Evolutionary conservation across 441 rosid species (phyloP).

Genomic region (Hypseocharis bilobata): DNA sequence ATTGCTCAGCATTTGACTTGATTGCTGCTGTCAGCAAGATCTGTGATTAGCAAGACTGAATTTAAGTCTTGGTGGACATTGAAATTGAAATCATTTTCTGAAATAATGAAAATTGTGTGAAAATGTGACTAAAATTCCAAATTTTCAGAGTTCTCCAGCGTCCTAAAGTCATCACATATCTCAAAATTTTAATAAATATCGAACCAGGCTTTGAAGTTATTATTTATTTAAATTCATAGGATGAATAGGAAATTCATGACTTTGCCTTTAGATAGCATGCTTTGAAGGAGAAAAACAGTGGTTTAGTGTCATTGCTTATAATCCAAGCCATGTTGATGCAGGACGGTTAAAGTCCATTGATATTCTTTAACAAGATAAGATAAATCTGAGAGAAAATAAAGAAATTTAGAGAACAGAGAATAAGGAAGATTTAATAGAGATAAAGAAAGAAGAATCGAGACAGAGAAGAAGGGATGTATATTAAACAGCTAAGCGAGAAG

Average conservation of each 20-base stretch:
- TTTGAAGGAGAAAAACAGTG: not conserved
- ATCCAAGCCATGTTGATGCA: not conserved
- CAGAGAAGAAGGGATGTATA: too few species aligned
- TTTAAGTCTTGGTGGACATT: not conserved
- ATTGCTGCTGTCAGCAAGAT: not conserved
- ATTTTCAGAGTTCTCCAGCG: not conserved
- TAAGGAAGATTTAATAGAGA: too few species aligned
- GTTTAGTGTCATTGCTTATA: not conserved
- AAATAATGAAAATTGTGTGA: too few species aligned
- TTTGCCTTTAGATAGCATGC: not conserved
- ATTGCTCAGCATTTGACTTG: slow-evolving; percentile 2
- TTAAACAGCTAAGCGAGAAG: too few species aligned
- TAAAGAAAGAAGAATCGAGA: too few species aligned
- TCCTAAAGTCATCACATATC: not conserved
- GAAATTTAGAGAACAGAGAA: too few species aligned
- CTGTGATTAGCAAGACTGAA: not conserved
- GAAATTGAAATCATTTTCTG: not conserved
- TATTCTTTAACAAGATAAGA: too few species aligned
- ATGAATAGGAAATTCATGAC: not conserved
- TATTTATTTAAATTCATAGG: not conserved
- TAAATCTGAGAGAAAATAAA: too few species aligned
- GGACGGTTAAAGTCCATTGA: not conserved
- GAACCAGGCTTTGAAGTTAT: not conserved
- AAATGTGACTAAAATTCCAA: not conserved
- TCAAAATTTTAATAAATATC: not conserved